A percentile compares a stretch with the other conserved stretches of the same genome.
These are phyloP conservation scores for Platanthera zijinensis DNA, from an alignment of 106 monocot species.

Conservation along the genomic window DNA sequence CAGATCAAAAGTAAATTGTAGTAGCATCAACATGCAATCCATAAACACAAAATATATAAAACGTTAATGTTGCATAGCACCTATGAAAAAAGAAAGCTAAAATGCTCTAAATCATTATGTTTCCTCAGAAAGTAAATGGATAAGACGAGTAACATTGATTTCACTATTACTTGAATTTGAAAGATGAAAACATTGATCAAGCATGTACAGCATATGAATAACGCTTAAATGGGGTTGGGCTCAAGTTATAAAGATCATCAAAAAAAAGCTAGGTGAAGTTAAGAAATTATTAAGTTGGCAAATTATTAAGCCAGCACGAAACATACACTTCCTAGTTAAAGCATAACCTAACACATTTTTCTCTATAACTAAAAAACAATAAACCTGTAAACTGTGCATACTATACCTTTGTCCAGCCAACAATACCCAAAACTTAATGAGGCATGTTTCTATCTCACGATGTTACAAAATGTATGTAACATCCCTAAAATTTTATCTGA, in stretches of 20 bases:
- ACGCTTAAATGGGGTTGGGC: background rate
- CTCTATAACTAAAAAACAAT: background rate
- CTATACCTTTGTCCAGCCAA: background rate
- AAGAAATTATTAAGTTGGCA: background rate
- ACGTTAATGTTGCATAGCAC: background rate
- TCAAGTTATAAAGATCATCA: background rate
- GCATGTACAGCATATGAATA: background rate
- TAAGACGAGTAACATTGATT: background rate
- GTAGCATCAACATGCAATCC: background rate
- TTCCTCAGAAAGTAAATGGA: background rate
- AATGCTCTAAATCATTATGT: background rate
- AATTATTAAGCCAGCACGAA: background rate
- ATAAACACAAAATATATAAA: background rate
- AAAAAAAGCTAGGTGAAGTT: background rate
- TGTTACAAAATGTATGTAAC: too few species aligned
- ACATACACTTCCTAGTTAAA: background rate
- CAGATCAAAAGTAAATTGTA: background rate
- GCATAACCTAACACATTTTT: background rate
- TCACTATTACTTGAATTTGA: background rate
- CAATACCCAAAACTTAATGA: background rate
- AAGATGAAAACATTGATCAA: background rate
- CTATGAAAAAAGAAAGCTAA: background rate
- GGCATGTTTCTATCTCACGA: too few species aligned
- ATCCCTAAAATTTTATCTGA: too few species aligned
- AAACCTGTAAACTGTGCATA: background rate